Conservation (phyloP, 306 rosid genomes). For the Pachyrhizus erosus region DNA sequence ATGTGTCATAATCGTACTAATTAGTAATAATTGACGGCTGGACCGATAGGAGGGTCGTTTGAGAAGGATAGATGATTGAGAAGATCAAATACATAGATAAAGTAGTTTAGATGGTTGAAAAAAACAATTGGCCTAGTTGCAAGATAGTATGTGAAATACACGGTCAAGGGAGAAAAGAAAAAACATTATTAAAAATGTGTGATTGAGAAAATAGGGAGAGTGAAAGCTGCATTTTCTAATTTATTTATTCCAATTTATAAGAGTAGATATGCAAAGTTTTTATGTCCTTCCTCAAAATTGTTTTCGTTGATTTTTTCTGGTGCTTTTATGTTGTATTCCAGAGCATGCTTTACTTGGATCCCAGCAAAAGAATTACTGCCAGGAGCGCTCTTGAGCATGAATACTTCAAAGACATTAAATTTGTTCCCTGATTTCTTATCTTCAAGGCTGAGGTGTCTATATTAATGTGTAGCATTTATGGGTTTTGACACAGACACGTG, state of each 20-base stretch:
- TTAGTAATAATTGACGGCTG: too few relatives aligned
- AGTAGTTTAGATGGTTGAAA: not conserved
- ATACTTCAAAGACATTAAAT: conserved; percentile 88
- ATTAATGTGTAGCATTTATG: conserved; percentile 61
- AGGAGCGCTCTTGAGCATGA: conserved; percentile 96
- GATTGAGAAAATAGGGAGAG: too few relatives aligned
- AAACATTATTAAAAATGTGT: too few relatives aligned
- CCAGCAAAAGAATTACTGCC: conserved; percentile 89
- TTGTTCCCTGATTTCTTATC: conserved; percentile 64
- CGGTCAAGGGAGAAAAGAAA: too few relatives aligned
- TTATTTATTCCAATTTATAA: too few relatives aligned
- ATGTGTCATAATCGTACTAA: not conserved
- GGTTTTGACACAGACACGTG: conserved; percentile 62
- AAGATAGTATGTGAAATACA: too few relatives aligned
- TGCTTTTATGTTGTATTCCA: conserved; percentile 49
- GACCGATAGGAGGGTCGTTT: not conserved
- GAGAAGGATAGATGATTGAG: not conserved
- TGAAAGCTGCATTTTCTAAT: not conserved
- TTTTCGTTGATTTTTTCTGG: conserved; percentile 15
- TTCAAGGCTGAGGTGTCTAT: conserved; percentile 63
- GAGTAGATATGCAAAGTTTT: not conserved
- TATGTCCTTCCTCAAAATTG: conserved; percentile 15
- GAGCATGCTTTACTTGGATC: conserved; percentile 98
- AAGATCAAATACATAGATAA: too few relatives aligned
- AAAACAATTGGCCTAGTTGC: not conserved